Base-by-base conservation (phyloP, 1,284 basidiomycete genomes). In the Sutorius eximius region DNA sequence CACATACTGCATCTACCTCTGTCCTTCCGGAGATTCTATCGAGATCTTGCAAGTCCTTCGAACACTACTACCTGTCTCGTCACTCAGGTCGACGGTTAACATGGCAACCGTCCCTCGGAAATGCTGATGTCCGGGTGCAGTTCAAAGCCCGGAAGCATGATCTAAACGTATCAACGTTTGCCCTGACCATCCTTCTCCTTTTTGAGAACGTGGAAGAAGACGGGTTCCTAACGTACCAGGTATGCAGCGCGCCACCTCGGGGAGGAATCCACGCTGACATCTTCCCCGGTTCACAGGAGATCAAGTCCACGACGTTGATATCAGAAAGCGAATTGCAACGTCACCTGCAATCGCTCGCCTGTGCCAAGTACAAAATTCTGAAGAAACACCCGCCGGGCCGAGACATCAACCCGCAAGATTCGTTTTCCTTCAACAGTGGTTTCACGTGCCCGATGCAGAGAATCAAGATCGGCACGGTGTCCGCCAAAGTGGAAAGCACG, bases 51-150 rank as follows among this genome's bases (percentile, higher is more conserved):
- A 84, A 82, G 62, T 85, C 84, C 2, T 99, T 95, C 68, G 93
- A 98, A 69, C 81, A 82, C 55, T 99, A 93, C 73, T 99, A 99
- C 73, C 82, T 94, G 50, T 83, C 85, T 18, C 82, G 89, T 59
- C 96, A 99, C 74, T 89, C 86, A 30, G 97, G 97, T 36, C 81
- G 97, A 50, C 82, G 93, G 38, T 74, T 99, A 56, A 93, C 91
- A 10, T 99, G 95, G 95, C 94, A 98, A 71, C 86, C 92, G 9
- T 86, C 89, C n/a, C 76, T 95, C 49, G 97, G 97, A 13, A 94
- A 86, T 60, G 96, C 91, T 5, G 97, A 99, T 67, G 86, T 99
- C 37, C 83, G 84, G 47, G 89, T 91, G 7, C 74, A 80, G 9
- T 99, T 99, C 81, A 93, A 89, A 64, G 69, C 80, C 15, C 77